Conservation (phyloP, 768 basidiomycete genomes). For the Russula sp. region DNA sequence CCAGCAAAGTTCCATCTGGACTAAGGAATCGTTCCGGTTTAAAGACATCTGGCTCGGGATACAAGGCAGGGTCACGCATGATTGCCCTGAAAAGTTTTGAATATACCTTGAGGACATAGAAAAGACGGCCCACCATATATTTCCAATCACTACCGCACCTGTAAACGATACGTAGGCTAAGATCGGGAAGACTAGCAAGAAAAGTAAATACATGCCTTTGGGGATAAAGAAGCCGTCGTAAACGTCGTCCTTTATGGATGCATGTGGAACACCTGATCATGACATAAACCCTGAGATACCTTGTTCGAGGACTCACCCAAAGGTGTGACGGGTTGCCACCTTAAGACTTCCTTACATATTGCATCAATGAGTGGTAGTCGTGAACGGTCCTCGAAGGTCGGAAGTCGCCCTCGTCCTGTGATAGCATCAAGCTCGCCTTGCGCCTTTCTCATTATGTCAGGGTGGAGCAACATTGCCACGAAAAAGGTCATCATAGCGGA, state of each 20-base stretch:
- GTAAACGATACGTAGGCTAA: neutral
- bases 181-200: neutral
- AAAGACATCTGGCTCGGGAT: conserved; percentile 19
- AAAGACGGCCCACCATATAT: conserved; percentile 1
- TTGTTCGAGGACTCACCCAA: conserved; percentile 12
- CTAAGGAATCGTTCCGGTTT: conserved; percentile 23
- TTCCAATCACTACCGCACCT: neutral
- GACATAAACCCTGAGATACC: neutral
- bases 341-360: conserved; percentile 26
- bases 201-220: conserved; percentile 18
- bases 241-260: conserved; percentile 24
- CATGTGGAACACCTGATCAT: conserved; percentile 24
- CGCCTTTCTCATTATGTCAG: conserved; percentile 27
- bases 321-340: conserved; percentile 26
- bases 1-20: conserved; percentile 27
- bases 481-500: conserved; percentile 19
- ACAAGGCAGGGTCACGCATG: conserved; percentile 20
- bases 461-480: conserved; percentile 27
- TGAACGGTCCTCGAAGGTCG: conserved; percentile 27
- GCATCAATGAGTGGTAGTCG: conserved; percentile 26
- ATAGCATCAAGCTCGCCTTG: conserved; percentile 30
- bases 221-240: conserved; percentile 29
- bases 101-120: neutral
- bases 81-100: conserved; percentile 22
- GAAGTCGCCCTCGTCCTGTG: conserved; percentile 27